A percentile compares a stretch with the other conserved stretches of the same genome.
Evolutionary conservation across 2,329 filamentous ascomycete species (phyloP).

Genomic region (Tolypocladium tropicale): DNA sequence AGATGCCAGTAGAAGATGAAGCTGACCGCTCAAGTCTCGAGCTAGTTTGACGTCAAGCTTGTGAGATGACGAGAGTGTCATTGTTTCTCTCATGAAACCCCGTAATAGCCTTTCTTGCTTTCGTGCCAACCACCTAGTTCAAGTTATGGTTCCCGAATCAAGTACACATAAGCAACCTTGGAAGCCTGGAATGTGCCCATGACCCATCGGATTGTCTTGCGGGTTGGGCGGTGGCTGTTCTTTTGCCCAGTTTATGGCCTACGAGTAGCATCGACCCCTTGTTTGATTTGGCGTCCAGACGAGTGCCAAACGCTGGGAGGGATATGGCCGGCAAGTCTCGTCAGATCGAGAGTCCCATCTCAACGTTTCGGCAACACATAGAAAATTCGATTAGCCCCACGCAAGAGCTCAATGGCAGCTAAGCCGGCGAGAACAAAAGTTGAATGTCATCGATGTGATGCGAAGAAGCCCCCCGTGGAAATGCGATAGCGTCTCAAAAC

Average conservation of each 20-base stretch:
- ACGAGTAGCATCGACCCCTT: not conserved
- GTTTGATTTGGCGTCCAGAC: not conserved
- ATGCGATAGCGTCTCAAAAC: not conserved
- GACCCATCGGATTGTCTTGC: not conserved
- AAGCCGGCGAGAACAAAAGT: not conserved
- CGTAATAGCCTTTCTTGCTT: no score
- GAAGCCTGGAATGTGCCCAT: no score
- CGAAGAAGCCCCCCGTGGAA: not conserved
- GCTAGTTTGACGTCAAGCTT: no score
- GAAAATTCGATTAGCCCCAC: no score
- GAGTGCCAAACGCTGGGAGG: not conserved
- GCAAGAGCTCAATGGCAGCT: not conserved
- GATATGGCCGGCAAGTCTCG: not conserved
- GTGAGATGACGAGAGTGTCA: not conserved
- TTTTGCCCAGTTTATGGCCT: not conserved
- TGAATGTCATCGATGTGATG: not conserved
- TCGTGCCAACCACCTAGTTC: no score
- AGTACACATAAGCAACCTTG: not conserved
- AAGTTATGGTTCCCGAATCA: not conserved
- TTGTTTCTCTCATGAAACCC: no score
- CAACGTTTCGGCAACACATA: no score
- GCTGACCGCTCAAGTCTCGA: no score
- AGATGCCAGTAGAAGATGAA: no score
- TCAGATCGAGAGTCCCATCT: not conserved
- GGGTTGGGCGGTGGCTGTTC: not conserved